Conservation (phyloP, 129 eudicot genomes). For the Flaveria trinervia region DNA sequence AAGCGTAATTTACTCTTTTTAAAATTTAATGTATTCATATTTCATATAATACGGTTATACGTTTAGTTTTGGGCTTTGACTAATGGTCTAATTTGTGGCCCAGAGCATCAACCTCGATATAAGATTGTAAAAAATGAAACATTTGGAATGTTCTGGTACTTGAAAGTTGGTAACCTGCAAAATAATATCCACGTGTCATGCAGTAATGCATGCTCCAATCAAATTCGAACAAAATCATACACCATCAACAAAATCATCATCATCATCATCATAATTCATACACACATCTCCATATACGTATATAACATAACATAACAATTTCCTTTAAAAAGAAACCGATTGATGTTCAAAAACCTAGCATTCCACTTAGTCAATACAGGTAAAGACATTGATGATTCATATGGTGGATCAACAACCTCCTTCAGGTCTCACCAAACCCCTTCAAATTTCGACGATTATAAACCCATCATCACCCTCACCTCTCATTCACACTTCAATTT, state of each 20-base stretch:
- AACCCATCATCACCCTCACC: not conserved
- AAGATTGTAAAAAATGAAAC: not conserved
- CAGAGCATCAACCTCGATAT: not conserved
- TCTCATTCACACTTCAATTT: slow-evolving; percentile 19
- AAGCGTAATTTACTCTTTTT: too few species aligned
- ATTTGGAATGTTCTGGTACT: not conserved
- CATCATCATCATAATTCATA: not conserved
- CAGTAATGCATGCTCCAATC: not conserved
- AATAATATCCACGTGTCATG: slow-evolving; percentile 14
- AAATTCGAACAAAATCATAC: not conserved
- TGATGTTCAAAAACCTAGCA: slow-evolving; percentile 23
- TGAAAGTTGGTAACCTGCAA: not conserved
- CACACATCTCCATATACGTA: too few species aligned
- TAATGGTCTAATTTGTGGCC: not conserved
- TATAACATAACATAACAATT: not conserved
- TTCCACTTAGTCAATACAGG: slow-evolving; percentile 43
- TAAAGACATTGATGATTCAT: slow-evolving; percentile 30
- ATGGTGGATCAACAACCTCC: slow-evolving; percentile 44
- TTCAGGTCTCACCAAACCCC: slow-evolving; percentile 38
- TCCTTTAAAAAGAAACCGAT: not conserved
- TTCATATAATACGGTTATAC: too few species aligned
- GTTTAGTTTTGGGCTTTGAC: not conserved
- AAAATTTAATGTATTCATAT: too few species aligned
- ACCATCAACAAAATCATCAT: not conserved
- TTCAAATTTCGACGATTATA: slow-evolving; percentile 16